Evolutionary conservation across 208 protist genomes (phyloP), one percentile per base, ranked within the genome.

Genomic region (Crithidia fasciculata): DNA sequence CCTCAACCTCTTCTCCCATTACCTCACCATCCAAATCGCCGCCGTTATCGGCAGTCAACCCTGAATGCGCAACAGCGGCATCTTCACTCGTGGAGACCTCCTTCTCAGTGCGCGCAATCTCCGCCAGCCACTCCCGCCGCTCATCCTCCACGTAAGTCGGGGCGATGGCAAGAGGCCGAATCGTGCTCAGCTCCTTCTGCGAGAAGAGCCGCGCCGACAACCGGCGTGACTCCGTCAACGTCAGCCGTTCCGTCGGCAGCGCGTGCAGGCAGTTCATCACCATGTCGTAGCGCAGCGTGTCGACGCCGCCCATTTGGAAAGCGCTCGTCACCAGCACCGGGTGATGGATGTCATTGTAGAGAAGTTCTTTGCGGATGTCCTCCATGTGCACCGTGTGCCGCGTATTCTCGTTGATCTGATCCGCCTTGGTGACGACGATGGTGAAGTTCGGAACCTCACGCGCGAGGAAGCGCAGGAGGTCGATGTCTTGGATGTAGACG

Each of bases 281-380:
- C 89, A 96, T 96, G 67, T 96, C 92, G 71, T 90, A 96, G 12
- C 92, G 90, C 56, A 96, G 77, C 12, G 92, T 88, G 76, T 96
- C 92, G 19, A 95, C 82, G 28, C 92, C 92, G 19, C 92, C 92
- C 88, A 95, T 93, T 47, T 83, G 75, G 61, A 88, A 95, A 2
- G 92, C 92, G 68, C 92, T 96, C 8, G 92, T 96, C 12, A 92
- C 85, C 13, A 96, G 65, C 39, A 96, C 85, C 0, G 92, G 92
- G 71, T 96, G 92, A 36, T 84, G 81, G 45, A 96, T 92, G 64
- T 93, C 88, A 59, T 96, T 78, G 74, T 85, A 87, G 41, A 91
- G 45, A 10, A 96, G 83, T 67, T 96, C 92, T 61, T 88, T 84
- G n/a, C 83, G 84, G 12, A 96, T 71, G 68, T 96, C 90, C 16